A percentile compares a stretch with the other conserved stretches of the same genome.
These are phyloP conservation scores for Ampelocalamus luodianensis DNA, from an alignment of 176 grass and related monocot genomes.

Conservation along the genomic window DNA sequence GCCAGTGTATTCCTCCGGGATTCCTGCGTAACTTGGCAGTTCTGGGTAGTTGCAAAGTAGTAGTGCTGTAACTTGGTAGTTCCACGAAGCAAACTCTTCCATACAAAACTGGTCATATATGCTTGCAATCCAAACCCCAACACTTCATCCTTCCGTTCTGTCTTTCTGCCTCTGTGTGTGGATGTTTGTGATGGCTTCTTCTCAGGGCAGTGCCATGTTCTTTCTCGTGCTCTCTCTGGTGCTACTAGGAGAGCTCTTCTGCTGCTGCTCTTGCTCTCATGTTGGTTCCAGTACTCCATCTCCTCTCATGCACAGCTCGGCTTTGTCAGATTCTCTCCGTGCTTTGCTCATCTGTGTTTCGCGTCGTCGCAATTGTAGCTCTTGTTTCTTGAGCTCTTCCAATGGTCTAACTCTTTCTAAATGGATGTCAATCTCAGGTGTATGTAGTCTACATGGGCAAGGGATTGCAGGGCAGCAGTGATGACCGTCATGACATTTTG, in stretches of 20 bases:
- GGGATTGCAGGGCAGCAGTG: neutral
- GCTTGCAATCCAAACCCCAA: neutral
- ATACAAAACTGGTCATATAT: neutral
- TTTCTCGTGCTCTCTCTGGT: slow-evolving; percentile 30
- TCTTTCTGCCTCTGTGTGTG: neutral
- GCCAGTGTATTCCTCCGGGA: slow-evolving; percentile 12
- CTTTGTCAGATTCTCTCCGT: too few relatives aligned
- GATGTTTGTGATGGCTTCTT: slow-evolving; percentile 37
- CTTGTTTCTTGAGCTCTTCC: slow-evolving; percentile 2
- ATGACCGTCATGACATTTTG: slow-evolving; percentile 16
- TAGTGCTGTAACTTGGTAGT: slow-evolving; percentile 15
- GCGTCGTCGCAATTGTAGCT: neutral
- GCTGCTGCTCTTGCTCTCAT: slow-evolving; percentile 40
- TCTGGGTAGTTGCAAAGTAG: neutral
- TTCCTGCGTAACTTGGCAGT: neutral
- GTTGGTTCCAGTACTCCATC: neutral
- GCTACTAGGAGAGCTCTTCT: slow-evolving; percentile 24
- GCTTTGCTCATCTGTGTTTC: too few relatives aligned
- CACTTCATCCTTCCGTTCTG: neutral
- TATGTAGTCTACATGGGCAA: slow-evolving; percentile 77
- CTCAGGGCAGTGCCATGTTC: slow-evolving; percentile 24
- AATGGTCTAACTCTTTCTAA: neutral
- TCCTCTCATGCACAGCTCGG: too few relatives aligned
- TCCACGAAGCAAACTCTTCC: slow-evolving; percentile 1
- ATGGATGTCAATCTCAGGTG: slow-evolving; percentile 42